Percentiles rank a stretch among this genome's conserved stretches.
phyloP scores from a whole-genome alignment of 192 early-diverging fungal species.

The Phlyctochytrium bullatum region DNA sequence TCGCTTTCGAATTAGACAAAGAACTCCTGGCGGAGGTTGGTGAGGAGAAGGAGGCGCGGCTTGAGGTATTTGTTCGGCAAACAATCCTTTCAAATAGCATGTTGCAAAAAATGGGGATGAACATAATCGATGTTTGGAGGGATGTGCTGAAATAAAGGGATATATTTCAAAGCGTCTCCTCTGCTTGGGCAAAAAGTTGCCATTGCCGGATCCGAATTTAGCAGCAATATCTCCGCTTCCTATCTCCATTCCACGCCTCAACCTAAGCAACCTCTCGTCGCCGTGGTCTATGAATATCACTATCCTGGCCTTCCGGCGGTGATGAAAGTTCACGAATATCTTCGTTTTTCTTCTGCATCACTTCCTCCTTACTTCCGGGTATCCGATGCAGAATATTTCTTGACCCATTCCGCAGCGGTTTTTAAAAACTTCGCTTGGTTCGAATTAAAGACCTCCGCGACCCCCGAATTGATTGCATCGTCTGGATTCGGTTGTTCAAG shows the following conservation, averaged over 20 bases:
- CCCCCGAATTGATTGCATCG: constrained; percentile 70
- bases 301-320: no score
- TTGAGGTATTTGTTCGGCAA: constrained; percentile 17
- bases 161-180: no score
- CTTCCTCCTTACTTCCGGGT: no score
- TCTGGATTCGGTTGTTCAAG: constrained; percentile 78
- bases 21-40: constrained; percentile 11
- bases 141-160: background rate
- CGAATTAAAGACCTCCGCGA: constrained; percentile 70
- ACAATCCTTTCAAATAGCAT: background rate
- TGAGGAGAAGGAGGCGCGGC: background rate
- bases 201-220: no score
- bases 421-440: constrained; percentile 63
- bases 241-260: no score
- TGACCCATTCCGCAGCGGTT: constrained; percentile 71
- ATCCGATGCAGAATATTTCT: constrained; percentile 63
- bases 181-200: no score
- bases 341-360: no score
- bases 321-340: no score
- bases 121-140: background rate
- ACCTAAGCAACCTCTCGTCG: no score
- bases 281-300: no score
- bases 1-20: constrained; percentile 5
- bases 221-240: no score
- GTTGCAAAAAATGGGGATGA: background rate